phyloP scores from a whole-genome alignment of 805 yeast genomes.

The Wickerhamiella domercqiae region DNA sequence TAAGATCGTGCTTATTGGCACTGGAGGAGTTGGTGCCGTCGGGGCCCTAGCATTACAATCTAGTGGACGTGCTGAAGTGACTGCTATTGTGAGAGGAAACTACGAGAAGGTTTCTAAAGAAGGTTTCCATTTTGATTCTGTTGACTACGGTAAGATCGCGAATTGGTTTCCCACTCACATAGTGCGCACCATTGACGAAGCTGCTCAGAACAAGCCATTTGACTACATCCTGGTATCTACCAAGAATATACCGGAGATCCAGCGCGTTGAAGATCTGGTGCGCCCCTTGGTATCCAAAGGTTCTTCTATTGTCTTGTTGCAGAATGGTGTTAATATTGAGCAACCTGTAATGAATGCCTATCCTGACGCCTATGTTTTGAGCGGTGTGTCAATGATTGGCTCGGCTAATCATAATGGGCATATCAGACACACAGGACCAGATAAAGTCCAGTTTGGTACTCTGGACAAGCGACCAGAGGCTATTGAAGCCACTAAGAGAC shows the following conservation, averaged over 20 bases:
- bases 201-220: conserved; percentile 28
- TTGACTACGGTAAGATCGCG: conserved; percentile 42
- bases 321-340: conserved; percentile 53
- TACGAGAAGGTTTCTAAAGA: conserved; percentile 34
- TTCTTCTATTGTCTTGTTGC: conserved; percentile 42
- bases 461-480: conserved; percentile 29
- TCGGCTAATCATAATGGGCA: conserved; percentile 38
- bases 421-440: conserved; percentile 37
- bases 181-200: conserved; percentile 29
- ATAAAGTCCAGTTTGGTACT: conserved; percentile 36
- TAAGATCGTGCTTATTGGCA: conserved; percentile 50
- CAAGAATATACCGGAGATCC: conserved; percentile 52
- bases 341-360: conserved; percentile 36
- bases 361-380: conserved; percentile 37
- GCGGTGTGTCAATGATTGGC: conserved; percentile 52
- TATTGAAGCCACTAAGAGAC: conserved; percentile 27
- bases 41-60: conserved; percentile 47
- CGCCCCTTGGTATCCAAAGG: conserved; percentile 34
- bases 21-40: conserved; percentile 79
- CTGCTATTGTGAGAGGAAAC: conserved; percentile 52
- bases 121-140: conserved; percentile 48
- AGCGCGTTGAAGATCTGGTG: conserved; percentile 36
- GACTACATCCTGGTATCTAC: conserved; percentile 49
- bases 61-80: conserved; percentile 35
- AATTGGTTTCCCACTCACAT: conserved; percentile 38